Percentiles rank a stretch among this genome's conserved stretches.
Evolutionary conservation across 441 rosid species (phyloP).

Genomic region (Arabidopsis hybrid): DNA sequence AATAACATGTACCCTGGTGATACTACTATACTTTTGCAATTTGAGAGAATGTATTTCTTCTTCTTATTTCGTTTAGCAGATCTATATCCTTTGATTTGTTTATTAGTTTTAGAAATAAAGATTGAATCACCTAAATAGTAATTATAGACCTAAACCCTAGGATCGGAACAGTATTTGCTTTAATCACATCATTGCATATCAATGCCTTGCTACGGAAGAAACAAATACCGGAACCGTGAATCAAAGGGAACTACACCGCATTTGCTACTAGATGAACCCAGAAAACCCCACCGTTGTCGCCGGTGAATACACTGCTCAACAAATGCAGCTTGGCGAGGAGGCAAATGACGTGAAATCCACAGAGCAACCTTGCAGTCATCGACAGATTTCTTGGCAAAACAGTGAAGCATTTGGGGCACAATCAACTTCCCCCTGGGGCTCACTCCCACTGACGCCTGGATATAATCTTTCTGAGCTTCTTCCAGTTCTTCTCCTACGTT

Average conservation of each 20-base stretch:
- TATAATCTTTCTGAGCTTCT: conserved; percentile 84
- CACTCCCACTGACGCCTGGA: conserved; percentile 81
- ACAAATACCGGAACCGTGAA: conserved; percentile 81
- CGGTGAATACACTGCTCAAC: conserved; percentile 81
- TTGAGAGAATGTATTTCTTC: conserved; percentile 19
- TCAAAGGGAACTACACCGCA: conserved; percentile 83
- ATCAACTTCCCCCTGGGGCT: conserved; percentile 86
- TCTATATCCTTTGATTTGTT: conserved; percentile 12
- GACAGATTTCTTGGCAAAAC: conserved; percentile 70
- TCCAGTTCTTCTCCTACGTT: conserved; percentile 76
- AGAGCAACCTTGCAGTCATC: conserved; percentile 76
- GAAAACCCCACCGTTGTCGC: conserved; percentile 72
- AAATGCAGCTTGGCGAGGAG: conserved; percentile 74
- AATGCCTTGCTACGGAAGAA: conserved; percentile 54
- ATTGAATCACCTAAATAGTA: conserved; percentile 30
- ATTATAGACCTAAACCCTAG: conserved; percentile 34
- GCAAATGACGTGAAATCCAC: conserved; percentile 90
- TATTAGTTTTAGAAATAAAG: conserved; percentile 28
- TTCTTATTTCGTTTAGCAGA: conserved; percentile 14
- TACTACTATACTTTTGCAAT: conserved; percentile 19
- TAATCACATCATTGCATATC: neutral
- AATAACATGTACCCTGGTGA: conserved; percentile 12
- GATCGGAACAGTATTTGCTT: neutral
- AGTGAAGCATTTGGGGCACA: conserved; percentile 84
- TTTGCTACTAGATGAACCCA: conserved; percentile 63